Conservation (phyloP, 2,329 filamentous ascomycete species). For the Calonectria hongkongensis region DNA sequence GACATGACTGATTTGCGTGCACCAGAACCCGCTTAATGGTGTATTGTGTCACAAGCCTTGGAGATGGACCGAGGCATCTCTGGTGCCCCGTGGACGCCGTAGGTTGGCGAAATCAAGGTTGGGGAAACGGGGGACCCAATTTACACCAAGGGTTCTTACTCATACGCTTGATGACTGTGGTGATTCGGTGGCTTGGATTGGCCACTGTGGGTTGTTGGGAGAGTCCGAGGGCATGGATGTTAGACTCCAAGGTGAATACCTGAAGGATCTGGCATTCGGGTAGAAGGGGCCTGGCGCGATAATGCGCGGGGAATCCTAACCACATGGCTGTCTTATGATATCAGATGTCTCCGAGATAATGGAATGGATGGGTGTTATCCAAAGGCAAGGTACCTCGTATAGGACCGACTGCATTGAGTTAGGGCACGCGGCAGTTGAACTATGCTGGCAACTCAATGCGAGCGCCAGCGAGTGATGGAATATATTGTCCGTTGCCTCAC, state of each 20-base stretch:
- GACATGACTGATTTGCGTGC: background rate
- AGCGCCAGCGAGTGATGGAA: background rate
- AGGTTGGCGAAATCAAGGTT: constrained; percentile 21
- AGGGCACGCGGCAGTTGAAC: constrained; percentile 18
- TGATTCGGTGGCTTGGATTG: constrained; percentile 18
- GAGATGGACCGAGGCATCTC: constrained; percentile 33
- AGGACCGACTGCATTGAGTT: constrained; percentile 23
- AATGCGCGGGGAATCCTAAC: background rate
- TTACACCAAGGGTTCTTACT: constrained; percentile 11
- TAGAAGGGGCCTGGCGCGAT: background rate
- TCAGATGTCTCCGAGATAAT: constrained; percentile 4
- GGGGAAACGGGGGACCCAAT: constrained; percentile 10
- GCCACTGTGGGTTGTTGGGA: constrained; percentile 21
- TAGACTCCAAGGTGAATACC: constrained; percentile 11
- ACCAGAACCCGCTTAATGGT: constrained; percentile 1
- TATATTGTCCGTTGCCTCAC: too few species aligned
- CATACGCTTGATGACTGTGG: background rate
- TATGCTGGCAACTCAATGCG: background rate
- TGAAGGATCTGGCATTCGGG: constrained; percentile 8
- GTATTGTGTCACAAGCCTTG: constrained; percentile 30
- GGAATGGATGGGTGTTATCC: constrained; percentile 31
- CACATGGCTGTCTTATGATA: constrained; percentile 19
- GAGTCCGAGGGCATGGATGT: constrained; percentile 10
- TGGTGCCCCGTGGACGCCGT: background rate
- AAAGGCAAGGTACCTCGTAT: background rate